Conservation (phyloP, 768 basidiomycete genomes). For the Russula griseocarnosa region DNA sequence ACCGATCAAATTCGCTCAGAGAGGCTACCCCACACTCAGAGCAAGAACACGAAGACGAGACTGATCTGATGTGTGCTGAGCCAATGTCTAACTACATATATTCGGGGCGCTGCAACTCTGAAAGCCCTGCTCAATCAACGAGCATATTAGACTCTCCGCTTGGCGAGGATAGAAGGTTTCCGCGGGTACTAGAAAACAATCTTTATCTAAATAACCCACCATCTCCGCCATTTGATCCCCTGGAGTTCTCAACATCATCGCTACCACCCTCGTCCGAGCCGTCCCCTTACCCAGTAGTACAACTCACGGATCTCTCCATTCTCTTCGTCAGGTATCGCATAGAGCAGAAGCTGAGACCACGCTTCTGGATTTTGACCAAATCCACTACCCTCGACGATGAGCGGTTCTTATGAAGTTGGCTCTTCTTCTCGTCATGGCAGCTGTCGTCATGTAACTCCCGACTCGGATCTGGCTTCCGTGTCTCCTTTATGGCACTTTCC, state of each 20-base stretch:
- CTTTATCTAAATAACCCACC: background rate
- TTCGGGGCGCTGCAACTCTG: background rate
- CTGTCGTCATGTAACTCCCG: background rate
- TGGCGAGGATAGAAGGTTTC: background rate
- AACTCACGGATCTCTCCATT: background rate
- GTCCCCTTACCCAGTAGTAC: slow-evolving; percentile 18
- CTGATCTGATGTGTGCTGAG: background rate
- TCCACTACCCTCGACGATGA: background rate
- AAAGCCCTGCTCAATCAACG: background rate
- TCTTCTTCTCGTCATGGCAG: background rate
- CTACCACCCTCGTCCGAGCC: slow-evolving; percentile 25
- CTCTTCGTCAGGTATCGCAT: slow-evolving; percentile 2
- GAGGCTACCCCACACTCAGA: background rate
- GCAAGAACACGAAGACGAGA: background rate
- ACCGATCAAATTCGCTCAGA: background rate
- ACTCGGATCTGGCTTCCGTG: background rate
- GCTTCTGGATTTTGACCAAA: slow-evolving; percentile 2
- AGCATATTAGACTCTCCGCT: background rate
- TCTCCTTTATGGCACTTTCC: background rate
- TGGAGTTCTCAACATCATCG: slow-evolving; percentile 19
- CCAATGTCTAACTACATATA: background rate
- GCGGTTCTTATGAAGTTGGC: background rate
- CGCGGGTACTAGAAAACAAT: background rate
- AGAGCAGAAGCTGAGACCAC: background rate
- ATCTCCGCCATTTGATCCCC: slow-evolving; percentile 11